Conservation (phyloP, 2,329 filamentous ascomycete genomes). For the Incumbomyces lentus region DNA sequence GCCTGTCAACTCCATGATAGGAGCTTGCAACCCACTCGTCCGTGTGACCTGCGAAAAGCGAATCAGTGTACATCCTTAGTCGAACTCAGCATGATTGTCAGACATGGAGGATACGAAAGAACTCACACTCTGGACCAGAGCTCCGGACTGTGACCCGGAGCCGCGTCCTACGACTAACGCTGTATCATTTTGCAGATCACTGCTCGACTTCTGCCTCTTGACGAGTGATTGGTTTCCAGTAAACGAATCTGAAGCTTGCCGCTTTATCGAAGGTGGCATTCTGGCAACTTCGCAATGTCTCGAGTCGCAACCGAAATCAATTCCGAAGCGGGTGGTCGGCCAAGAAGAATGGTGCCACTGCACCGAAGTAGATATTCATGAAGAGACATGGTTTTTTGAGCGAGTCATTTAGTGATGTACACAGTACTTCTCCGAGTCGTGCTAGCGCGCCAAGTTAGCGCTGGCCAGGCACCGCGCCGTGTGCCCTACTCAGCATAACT, state of each 20-base stretch:
- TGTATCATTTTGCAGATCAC: constrained; percentile 42
- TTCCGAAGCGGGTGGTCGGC: too few species aligned
- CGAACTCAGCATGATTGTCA: constrained; percentile 12
- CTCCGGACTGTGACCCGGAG: constrained; percentile 42
- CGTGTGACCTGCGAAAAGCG: constrained; percentile 52
- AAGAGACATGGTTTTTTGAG: too few species aligned
- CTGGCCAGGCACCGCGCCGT: too few species aligned
- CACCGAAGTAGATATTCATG: too few species aligned
- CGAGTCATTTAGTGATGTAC: too few species aligned
- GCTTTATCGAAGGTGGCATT: constrained; percentile 80
- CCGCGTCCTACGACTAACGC: constrained; percentile 49
- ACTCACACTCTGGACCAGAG: constrained; percentile 58
- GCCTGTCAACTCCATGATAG: constrained; percentile 81
- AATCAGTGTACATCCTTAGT: constrained; percentile 21
- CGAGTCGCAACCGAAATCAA: too few species aligned
- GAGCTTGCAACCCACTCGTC: constrained; percentile 74
- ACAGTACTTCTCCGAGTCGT: too few species aligned
- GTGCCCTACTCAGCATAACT: too few species aligned
- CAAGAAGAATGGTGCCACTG: too few species aligned
- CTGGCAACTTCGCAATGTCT: background rate
- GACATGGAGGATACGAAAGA: background rate
- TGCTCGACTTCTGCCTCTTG: constrained; percentile 73
- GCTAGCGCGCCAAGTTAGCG: too few species aligned
- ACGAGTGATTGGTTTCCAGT: constrained; percentile 66
- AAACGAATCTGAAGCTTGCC: constrained; percentile 77